Evolutionary conservation across 148 eudicot genomes (phyloP).

Genomic region (Vaccinium vitisidaea): DNA sequence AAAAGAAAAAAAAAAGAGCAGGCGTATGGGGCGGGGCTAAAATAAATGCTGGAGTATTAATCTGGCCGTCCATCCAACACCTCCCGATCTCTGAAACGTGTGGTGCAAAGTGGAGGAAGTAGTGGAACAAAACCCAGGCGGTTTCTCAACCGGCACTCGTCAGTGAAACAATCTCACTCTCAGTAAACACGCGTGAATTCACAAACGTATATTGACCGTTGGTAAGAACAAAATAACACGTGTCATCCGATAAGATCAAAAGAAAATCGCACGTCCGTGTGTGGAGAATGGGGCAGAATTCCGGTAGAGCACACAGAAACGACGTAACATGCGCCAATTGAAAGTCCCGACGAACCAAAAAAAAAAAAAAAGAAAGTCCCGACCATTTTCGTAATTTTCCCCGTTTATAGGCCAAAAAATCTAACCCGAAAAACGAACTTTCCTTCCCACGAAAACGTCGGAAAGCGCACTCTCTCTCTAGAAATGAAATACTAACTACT

Average conservation of each 20-base stretch:
- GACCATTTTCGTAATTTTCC: constrained; percentile 5
- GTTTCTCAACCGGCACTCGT: neutral
- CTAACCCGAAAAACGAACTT: neutral
- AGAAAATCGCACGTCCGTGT: too few relatives aligned
- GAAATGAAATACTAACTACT: neutral
- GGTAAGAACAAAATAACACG: neutral
- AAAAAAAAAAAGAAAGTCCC: too few relatives aligned
- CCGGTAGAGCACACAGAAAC: neutral
- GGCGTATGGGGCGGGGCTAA: too few relatives aligned
- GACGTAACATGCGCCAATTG: neutral
- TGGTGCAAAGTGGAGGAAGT: neutral
- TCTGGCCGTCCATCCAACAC: too few relatives aligned
- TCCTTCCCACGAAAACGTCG: constrained; percentile 38
- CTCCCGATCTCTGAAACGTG: too few relatives aligned
- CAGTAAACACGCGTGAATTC: neutral
- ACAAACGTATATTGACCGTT: neutral
- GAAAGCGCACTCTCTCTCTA: constrained; percentile 24
- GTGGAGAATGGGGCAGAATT: neutral
- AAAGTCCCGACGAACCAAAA: neutral
- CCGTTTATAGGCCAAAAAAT: constrained; percentile 15
- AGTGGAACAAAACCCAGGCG: neutral
- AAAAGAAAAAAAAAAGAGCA: too few relatives aligned
- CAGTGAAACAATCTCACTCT: neutral
- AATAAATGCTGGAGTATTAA: too few relatives aligned
- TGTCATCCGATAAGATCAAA: neutral